phyloP scores from a whole-genome alignment of 2,329 filamentous ascomycete species.

The Ophiostoma triangulosporum region DNA sequence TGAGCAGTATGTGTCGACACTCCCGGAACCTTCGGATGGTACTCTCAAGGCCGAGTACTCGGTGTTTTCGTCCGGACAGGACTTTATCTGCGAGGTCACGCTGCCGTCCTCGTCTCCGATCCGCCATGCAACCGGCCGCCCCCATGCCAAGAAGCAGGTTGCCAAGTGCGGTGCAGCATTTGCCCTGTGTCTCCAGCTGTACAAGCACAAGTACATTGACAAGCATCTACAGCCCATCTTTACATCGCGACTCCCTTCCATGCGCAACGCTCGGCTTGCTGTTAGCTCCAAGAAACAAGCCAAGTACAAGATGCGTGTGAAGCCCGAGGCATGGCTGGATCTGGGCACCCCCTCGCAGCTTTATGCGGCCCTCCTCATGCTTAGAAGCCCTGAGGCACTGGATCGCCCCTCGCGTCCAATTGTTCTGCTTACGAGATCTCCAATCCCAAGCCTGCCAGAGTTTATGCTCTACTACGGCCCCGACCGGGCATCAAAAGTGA shows the following conservation, averaged over 20 bases:
- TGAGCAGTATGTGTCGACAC: slow-evolving; percentile 56
- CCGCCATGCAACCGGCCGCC: slow-evolving; percentile 47
- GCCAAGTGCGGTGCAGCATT: slow-evolving; percentile 88
- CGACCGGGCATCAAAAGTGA: slow-evolving; percentile 44
- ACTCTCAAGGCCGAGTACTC: slow-evolving; percentile 42
- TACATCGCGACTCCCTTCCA: slow-evolving; percentile 55
- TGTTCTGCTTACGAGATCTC: slow-evolving; percentile 54
- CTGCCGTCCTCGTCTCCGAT: slow-evolving; percentile 66
- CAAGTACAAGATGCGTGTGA: slow-evolving; percentile 64
- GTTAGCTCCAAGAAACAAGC: slow-evolving; percentile 65
- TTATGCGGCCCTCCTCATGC: slow-evolving; percentile 46
- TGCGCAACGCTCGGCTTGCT: slow-evolving; percentile 78
- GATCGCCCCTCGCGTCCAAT: slow-evolving; percentile 49
- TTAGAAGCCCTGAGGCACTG: slow-evolving; percentile 43
- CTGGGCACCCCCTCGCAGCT: slow-evolving; percentile 37
- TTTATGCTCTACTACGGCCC: slow-evolving; percentile 63
- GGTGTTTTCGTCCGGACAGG: slow-evolving; percentile 32
- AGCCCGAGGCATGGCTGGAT: slow-evolving; percentile 59
- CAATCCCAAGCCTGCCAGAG: slow-evolving; percentile 48
- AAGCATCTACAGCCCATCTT: slow-evolving; percentile 61
- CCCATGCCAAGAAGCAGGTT: slow-evolving; percentile 54
- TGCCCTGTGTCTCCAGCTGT: slow-evolving; percentile 59
- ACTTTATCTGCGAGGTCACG: slow-evolving; percentile 65
- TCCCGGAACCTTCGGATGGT: slow-evolving; percentile 35
- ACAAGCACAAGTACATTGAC: slow-evolving; percentile 54